Evolutionary conservation across 2,329 filamentous ascomycete genomes (phyloP).

Genomic region (Hyphodiscus sp.): DNA sequence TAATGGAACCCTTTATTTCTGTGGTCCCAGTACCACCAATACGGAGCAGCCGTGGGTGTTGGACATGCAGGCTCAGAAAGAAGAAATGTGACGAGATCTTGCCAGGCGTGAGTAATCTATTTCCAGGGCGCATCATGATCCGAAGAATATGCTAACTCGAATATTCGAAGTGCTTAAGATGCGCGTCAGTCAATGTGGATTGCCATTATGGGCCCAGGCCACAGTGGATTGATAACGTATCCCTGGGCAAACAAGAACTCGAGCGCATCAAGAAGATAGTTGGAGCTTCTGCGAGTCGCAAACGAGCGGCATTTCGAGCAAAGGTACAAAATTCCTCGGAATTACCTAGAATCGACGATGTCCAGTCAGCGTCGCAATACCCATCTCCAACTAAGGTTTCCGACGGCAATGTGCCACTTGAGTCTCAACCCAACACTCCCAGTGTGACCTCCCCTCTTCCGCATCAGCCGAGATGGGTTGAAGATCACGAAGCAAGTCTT

Average conservation of each 20-base stretch:
- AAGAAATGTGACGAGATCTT: constrained; percentile 60
- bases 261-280: not conserved
- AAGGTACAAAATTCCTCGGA: not conserved
- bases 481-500: constrained; percentile 25
- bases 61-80: constrained; percentile 55
- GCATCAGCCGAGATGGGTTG: not conserved
- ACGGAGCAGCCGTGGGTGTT: constrained; percentile 42
- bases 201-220: constrained; percentile 41
- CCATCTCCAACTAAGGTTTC: too few relatives aligned
- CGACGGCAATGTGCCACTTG: not conserved
- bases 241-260: not conserved
- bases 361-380: too few relatives aligned
- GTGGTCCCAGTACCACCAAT: too few relatives aligned
- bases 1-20: too few relatives aligned
- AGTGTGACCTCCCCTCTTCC: too few relatives aligned
- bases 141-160: too few relatives aligned
- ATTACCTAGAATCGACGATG: too few relatives aligned
- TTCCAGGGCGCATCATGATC: too few relatives aligned
- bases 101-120: too few relatives aligned
- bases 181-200: constrained; percentile 42
- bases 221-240: constrained; percentile 9
- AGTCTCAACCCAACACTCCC: not conserved
- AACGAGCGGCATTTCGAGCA: not conserved
- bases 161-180: constrained; percentile 51
- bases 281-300: not conserved